A percentile compares a stretch with the other conserved stretches of the same genome.
Evolutionary conservation across 129 eudicot genomes (phyloP).

Genomic region (Tanacetum coccineum): DNA sequence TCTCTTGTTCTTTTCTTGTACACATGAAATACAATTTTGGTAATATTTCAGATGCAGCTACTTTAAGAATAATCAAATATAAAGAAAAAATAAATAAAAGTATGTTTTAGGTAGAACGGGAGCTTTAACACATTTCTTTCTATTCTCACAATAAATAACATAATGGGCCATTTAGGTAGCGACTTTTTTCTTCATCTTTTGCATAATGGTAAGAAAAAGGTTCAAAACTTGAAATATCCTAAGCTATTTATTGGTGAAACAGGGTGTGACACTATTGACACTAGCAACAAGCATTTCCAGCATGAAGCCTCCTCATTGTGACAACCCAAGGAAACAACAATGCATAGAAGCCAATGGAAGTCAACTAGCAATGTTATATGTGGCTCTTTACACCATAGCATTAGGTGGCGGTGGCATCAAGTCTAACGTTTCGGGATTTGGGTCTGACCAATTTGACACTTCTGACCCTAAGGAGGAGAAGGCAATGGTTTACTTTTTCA

Average conservation of each 20-base stretch:
- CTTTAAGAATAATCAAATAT: background rate
- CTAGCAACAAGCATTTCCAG: conserved; percentile 63
- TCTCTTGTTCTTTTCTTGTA: background rate
- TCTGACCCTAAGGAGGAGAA: conserved; percentile 73
- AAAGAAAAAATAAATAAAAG: no score
- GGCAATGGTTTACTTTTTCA: conserved; percentile 85
- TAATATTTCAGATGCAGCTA: conserved; percentile 14
- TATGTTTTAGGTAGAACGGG: background rate
- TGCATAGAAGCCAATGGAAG: conserved; percentile 72
- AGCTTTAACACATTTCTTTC: background rate
- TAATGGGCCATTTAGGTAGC: conserved; percentile 21
- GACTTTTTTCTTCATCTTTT: conserved; percentile 19
- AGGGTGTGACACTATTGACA: conserved; percentile 83
- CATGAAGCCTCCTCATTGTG: conserved; percentile 89
- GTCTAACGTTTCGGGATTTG: conserved; percentile 94
- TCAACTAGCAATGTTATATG: conserved; percentile 68
- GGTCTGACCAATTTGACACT: conserved; percentile 87
- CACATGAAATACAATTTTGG: conserved; percentile 4
- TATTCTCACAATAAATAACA: background rate
- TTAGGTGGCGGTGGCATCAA: conserved; percentile 97
- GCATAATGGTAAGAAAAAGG: background rate
- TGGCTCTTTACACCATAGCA: conserved; percentile 90
- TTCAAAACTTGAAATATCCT: background rate
- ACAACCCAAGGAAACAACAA: conserved; percentile 36
- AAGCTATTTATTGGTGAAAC: conserved; percentile 10